These are phyloP conservation scores for Pyrenochaeta sp. DNA, from an alignment of 2,329 filamentous ascomycete species.

Conservation along the genomic window DNA sequence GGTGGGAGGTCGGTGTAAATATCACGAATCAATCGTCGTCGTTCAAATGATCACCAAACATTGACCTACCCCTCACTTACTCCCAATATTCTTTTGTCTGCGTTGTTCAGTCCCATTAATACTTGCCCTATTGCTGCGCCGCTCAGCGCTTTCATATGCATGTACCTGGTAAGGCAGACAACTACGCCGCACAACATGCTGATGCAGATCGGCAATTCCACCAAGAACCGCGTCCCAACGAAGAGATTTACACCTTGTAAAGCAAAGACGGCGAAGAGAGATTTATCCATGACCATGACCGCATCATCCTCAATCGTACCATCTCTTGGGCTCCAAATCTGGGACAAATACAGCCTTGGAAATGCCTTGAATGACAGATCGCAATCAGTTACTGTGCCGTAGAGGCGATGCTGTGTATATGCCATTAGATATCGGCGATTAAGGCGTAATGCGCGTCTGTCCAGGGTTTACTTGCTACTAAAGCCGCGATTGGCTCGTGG, in stretches of 20 bases:
- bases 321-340: too few relatives aligned
- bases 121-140: not conserved
- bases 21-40: too few relatives aligned
- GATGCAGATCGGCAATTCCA: too few relatives aligned
- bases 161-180: not conserved
- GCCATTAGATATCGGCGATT: not conserved
- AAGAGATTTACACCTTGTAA: too few relatives aligned
- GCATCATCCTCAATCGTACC: too few relatives aligned
- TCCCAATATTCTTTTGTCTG: not conserved
- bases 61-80: too few relatives aligned
- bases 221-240: too few relatives aligned
- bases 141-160: not conserved
- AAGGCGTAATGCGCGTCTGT: not conserved
- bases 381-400: not conserved
- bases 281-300: too few relatives aligned
- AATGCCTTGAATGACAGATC: not conserved
- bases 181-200: constrained; percentile 3
- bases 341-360: not conserved
- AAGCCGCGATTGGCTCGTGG: not conserved
- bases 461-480: not conserved
- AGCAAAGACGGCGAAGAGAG: too few relatives aligned
- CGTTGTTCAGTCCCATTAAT: not conserved
- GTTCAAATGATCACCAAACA: too few relatives aligned
- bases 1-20: too few relatives aligned
- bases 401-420: not conserved